These are phyloP conservation scores for Crithidia brevicula DNA, from an alignment of 208 protist genomes.

Conservation along the genomic window DNA sequence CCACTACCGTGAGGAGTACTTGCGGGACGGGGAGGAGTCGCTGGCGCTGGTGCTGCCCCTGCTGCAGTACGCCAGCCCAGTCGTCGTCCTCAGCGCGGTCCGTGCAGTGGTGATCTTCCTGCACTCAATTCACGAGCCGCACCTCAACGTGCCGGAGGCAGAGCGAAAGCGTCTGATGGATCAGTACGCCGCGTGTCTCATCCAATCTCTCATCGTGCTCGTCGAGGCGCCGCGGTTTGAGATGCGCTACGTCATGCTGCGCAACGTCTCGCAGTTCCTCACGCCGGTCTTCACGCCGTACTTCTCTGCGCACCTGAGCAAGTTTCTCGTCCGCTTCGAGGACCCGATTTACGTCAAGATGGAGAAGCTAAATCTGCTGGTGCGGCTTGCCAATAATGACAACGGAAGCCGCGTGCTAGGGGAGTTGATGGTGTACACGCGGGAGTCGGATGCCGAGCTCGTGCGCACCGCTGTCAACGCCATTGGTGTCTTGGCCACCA, in stretches of 20 bases:
- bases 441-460: constrained; percentile 97
- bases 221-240: constrained; percentile 88
- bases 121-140: constrained; percentile 37
- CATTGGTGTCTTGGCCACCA: constrained; percentile 97
- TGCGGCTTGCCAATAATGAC: constrained; percentile 90
- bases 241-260: constrained; percentile 97
- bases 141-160: constrained; percentile 10
- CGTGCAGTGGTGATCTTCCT: constrained; percentile 85
- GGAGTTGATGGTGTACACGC: constrained; percentile 95
- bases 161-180: constrained; percentile 40
- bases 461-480: constrained; percentile 94
- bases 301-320: constrained; percentile 72
- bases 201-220: constrained; percentile 85
- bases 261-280: constrained; percentile 97
- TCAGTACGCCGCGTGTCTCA: constrained; percentile 77
- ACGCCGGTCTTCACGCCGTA: constrained; percentile 66
- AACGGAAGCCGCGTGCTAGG: constrained; percentile 92
- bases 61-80: constrained; percentile 95
- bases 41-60: constrained; percentile 94
- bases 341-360: constrained; percentile 99
- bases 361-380: constrained; percentile 98
- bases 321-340: constrained; percentile 99
- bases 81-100: constrained; percentile 95
- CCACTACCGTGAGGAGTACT: constrained; percentile 12
- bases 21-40: constrained; percentile 66